A percentile compares a stretch with the other conserved stretches of the same genome.
Evolutionary conservation across 2,329 filamentous ascomycete species (phyloP).

Genomic region (Cladophialophora chaetospira): DNA sequence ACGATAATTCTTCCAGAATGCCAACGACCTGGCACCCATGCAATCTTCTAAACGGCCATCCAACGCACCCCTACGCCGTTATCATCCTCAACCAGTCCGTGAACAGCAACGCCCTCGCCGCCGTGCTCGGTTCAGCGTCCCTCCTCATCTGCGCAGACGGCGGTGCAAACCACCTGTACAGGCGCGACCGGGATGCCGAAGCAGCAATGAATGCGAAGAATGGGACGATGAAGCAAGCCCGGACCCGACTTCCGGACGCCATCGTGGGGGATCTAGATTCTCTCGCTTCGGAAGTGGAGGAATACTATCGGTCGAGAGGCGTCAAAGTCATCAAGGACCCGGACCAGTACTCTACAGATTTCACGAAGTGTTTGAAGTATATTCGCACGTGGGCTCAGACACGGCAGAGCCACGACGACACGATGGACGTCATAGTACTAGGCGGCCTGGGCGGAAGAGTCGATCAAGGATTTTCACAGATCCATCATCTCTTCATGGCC

Average conservation of each 20-base stretch:
- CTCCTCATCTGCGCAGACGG: constrained; percentile 84
- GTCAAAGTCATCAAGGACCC: constrained; percentile 67
- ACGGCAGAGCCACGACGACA: constrained; percentile 22
- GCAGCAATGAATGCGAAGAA: constrained; percentile 2
- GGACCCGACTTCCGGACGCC: constrained; percentile 59
- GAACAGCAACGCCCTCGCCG: constrained; percentile 44
- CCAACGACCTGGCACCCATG: constrained; percentile 26
- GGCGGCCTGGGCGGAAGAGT: constrained; percentile 87
- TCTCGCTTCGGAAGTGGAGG: constrained; percentile 60
- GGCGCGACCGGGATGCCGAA: constrained; percentile 35
- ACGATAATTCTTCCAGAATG: not conserved
- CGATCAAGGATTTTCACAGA: constrained; percentile 85
- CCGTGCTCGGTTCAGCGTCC: constrained; percentile 51
- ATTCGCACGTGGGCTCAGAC: constrained; percentile 44
- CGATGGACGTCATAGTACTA: constrained; percentile 71
- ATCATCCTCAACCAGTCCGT: constrained; percentile 66
- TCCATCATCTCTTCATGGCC: constrained; percentile 75
- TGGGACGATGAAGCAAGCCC: not conserved
- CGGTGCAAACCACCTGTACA: constrained; percentile 75
- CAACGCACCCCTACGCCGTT: constrained; percentile 43
- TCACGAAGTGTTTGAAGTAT: constrained; percentile 75
- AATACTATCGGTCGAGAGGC: constrained; percentile 65
- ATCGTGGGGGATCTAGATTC: constrained; percentile 95
- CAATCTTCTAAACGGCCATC: constrained; percentile 20
- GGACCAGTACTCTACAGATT: constrained; percentile 91